Evolutionary conservation across 2,329 filamentous ascomycete genomes (phyloP), one percentile per base, ranked within the genome.

Genomic region (Apiospora pterosperma): DNA sequence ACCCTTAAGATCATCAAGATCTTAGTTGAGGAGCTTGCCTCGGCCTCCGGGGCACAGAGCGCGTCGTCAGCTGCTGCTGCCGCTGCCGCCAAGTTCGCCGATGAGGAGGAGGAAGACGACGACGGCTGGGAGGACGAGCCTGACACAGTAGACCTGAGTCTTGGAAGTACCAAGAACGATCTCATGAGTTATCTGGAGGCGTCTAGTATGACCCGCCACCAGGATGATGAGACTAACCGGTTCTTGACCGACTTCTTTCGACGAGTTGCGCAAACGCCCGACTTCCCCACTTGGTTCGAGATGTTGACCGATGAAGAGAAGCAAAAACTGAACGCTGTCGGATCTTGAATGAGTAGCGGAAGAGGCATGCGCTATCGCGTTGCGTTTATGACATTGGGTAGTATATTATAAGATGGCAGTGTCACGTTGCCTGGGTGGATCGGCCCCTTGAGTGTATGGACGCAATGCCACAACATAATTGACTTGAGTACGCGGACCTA

Each of bases 1-100:
- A 90, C 92, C 1, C 85, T 99, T 74, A 99, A 99, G 81, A 97
- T 99, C 66, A 81, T 98, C 78, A 99, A 99, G 82, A 90, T 98
- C 4, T 87, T 99, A 10, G 90, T 98, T 59, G 93, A 97, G 74
- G 96, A 99, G 79, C 87, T 99, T 3, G 83, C 92, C 6, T 93
- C 92, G 0, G 92, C 93, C 1, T 90, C 92, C 5, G 92, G 92
- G 28, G 79, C 80, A n/a, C 79, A 82, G 66, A 81, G 81, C 60
- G 85, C 88, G 16, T 41, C 61, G 8, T 36, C 25, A 61, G 82
- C 89, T 1, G 86, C 87, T 1, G 86, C 87, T 0, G 89, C 88
- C 0, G 85, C 87, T 0, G 87, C 87, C 0, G 82, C 85, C 2
- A 83, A 86, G 6, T 85, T 84, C 3, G 84, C 87, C 36, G 82